phyloP scores from a whole-genome alignment of 2,329 filamentous ascomycete genomes.

The Cytospora piceicola region DNA sequence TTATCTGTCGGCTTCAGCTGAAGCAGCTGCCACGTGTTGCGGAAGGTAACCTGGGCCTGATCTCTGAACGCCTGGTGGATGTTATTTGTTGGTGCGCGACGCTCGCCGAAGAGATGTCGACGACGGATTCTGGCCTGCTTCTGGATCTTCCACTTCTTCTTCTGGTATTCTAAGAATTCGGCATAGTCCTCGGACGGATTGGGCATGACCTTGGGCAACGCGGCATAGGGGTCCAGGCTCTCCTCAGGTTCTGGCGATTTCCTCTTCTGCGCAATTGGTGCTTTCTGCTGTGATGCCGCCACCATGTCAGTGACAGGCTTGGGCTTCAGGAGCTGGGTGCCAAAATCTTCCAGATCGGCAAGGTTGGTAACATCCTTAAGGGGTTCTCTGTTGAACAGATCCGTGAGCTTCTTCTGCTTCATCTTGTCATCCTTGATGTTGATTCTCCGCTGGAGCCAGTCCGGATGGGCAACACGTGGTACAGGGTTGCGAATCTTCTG shows the following conservation, averaged over 20 bases:
- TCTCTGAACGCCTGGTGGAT: conserved; percentile 80
- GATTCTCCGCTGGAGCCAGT: conserved; percentile 94
- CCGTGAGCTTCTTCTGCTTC: conserved; percentile 98
- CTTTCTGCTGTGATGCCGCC: conserved; percentile 56
- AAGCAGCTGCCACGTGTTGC: conserved; percentile 92
- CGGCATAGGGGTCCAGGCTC: conserved; percentile 76
- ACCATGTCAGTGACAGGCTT: conserved; percentile 61
- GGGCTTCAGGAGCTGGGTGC: conserved; percentile 67
- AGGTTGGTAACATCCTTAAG: conserved; percentile 74
- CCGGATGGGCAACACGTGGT: conserved; percentile 88
- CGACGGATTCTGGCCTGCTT: conserved; percentile 84
- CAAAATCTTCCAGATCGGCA: conserved; percentile 82
- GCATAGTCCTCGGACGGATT: conserved; percentile 83
- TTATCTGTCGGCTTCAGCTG: conserved; percentile 82
- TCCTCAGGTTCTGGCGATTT: conserved; percentile 73
- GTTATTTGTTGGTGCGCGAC: conserved; percentile 65
- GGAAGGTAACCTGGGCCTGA: conserved; percentile 87
- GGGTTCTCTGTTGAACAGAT: conserved; percentile 77
- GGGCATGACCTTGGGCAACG: conserved; percentile 82
- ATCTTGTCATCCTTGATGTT: conserved; percentile 95
- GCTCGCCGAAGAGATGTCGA: conserved; percentile 91
- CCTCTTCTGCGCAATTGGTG: conserved; percentile 64
- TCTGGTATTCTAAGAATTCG: conserved; percentile 90
- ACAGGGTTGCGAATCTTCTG: conserved; percentile 96
- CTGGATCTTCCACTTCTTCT: conserved; percentile 98